phyloP scores from a whole-genome alignment of 192 early-diverging fungal species.

The Jimgerdemannia lactiflua region DNA sequence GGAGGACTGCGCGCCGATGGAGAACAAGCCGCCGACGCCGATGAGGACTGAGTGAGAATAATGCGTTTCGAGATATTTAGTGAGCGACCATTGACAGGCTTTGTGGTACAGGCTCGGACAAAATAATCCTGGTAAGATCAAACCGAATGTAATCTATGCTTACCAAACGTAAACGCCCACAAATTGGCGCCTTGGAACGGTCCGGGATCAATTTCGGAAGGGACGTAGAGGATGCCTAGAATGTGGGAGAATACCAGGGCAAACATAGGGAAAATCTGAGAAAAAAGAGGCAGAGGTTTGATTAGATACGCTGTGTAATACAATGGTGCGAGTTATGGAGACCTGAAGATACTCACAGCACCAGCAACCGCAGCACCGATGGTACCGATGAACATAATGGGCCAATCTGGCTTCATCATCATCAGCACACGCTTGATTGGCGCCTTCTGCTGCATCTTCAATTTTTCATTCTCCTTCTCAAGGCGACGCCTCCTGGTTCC shows the following conservation, averaged over 20 bases:
- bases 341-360: constrained; percentile 17
- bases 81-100: constrained; percentile 46
- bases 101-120: constrained; percentile 55
- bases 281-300: background rate
- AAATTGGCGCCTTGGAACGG: constrained; percentile 35
- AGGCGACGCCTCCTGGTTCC: constrained; percentile 17
- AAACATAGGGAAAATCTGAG: constrained; percentile 68
- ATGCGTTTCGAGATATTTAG: constrained; percentile 27
- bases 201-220: constrained; percentile 20
- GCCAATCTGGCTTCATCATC: constrained; percentile 54
- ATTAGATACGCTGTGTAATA: too few species aligned
- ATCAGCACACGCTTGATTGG: constrained; percentile 51
- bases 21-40: constrained; percentile 57
- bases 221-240: constrained; percentile 26
- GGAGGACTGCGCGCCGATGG: constrained; percentile 53
- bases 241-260: constrained; percentile 59
- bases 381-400: constrained; percentile 49
- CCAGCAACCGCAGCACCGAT: constrained; percentile 66
- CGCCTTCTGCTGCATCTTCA: constrained; percentile 37
- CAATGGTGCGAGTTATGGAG: background rate
- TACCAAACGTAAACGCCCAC: constrained; percentile 31
- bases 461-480: constrained; percentile 31
- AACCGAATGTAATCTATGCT: background rate
- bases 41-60: constrained; percentile 47
- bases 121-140: background rate